phyloP scores from a whole-genome alignment of 2,329 filamentous ascomycete genomes.

The Corinectria fuckeliana region DNA sequence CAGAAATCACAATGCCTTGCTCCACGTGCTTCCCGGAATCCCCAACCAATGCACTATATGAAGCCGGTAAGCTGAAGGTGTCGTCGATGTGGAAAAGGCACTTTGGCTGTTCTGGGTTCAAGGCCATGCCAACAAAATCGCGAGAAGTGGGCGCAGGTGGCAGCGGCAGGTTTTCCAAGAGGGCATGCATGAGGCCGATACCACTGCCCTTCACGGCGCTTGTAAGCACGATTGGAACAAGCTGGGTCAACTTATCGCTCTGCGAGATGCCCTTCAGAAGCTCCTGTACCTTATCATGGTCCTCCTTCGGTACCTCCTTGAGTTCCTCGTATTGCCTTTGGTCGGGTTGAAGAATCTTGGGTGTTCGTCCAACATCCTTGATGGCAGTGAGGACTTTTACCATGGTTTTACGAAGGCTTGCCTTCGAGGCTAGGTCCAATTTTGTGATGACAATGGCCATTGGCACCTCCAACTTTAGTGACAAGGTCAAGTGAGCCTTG shows the following conservation, averaged over 20 bases:
- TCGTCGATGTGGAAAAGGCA: conserved; percentile 91
- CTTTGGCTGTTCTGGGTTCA: conserved; percentile 65
- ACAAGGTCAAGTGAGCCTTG: conserved; percentile 82
- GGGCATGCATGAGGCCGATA: conserved; percentile 80
- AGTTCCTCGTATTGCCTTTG: conserved; percentile 58
- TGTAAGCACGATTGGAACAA: conserved; percentile 86
- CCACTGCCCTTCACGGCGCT: conserved; percentile 87
- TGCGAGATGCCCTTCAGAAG: conserved; percentile 59
- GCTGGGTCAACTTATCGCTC: conserved; percentile 50
- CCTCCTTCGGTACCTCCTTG: conserved; percentile 60
- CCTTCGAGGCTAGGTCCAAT: conserved; percentile 81
- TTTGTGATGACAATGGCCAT: conserved; percentile 89
- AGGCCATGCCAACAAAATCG: conserved; percentile 60
- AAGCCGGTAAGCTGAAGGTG: conserved; percentile 76
- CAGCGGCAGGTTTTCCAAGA: conserved; percentile 78
- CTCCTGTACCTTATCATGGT: conserved; percentile 64
- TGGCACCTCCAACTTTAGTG: conserved; percentile 79
- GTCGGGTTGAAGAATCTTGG: conserved; percentile 72
- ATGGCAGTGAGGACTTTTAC: conserved; percentile 76
- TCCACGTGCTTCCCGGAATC: conserved; percentile 39
- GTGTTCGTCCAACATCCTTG: conserved; percentile 76
- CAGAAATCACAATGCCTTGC: conserved; percentile 78
- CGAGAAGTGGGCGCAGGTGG: conserved; percentile 60
- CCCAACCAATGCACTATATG: conserved; percentile 49
- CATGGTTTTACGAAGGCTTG: conserved; percentile 72